Conservation (phyloP, 202 grass and related monocot genomes). For the Panicum hallii region DNA sequence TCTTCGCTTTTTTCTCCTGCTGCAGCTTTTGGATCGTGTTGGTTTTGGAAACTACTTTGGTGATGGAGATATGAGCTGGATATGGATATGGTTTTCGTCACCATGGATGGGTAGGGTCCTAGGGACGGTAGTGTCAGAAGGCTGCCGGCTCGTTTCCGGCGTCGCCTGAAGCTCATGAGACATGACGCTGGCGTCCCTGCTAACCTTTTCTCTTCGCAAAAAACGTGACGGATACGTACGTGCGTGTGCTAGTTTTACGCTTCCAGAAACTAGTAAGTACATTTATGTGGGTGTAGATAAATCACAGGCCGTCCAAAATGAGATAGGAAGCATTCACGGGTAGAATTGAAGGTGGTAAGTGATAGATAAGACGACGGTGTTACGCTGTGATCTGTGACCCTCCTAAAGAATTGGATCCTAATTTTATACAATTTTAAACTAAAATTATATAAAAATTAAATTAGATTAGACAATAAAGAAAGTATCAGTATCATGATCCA, state of each 20-base stretch:
- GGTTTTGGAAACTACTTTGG: neutral
- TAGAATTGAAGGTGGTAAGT: neutral
- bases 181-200: neutral
- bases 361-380: neutral
- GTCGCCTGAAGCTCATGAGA: neutral
- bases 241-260: neutral
- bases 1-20: neutral
- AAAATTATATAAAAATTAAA: too few species aligned
- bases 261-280: too few species aligned
- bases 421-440: too few species aligned
- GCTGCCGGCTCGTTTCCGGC: neutral
- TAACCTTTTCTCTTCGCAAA: neutral
- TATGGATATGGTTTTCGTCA: neutral
- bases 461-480: too few species aligned
- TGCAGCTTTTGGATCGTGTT: neutral
- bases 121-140: too few species aligned
- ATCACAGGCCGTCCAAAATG: neutral
- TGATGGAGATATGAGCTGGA: conserved; percentile 8
- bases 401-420: too few species aligned
- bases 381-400: too few species aligned
- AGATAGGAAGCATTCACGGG: neutral
- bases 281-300: too few species aligned
- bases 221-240: neutral
- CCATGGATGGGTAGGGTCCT: neutral
- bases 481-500: too few species aligned